Base-by-base conservation (phyloP, 345 rosid genomes). In the Adansonia digitata region DNA sequence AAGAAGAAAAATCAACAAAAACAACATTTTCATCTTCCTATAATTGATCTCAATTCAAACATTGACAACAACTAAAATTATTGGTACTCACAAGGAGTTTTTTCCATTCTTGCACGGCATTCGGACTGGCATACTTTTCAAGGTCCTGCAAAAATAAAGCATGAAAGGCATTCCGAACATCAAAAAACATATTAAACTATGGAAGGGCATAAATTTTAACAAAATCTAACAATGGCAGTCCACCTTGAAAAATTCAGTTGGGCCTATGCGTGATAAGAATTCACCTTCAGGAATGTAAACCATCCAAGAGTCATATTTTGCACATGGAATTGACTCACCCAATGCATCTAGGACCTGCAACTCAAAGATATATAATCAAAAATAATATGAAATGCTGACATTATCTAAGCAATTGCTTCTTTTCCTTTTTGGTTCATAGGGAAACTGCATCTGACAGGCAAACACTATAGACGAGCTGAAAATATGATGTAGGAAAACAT, bases 271-370 rank as follows among this genome's bases (percentile, higher is more conserved):
- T 4, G 98, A 94, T 80, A 92, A 84, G 85, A 94, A 91, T 49
- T 94, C 97, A 7, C 91, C 98, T 84, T 94, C 98, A 29, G 97
- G 98, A 72, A 94, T 74, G 77, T 89, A 92, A 31, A 94, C 98
- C 97, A 84, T 94, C 98, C 97, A 94, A 74, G 98, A 94, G 79
- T 94, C 98, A 78, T 94, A 94, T 2, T 80, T 91, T 34, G 56
- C 85, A 79, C 95, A 94, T 5, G 95, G 92, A 85, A 92, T 74
- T 8, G 97, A 85, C 85, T 94, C 98, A 6, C 92, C 97, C 77
- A 94, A 77, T 31, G 97, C 97, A 85, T 92, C 97, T 53, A 94
- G 74, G 75, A 94, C 97, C 97, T 92, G 86, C 75, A 84, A 65
- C 35, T 39, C 65, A 78, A 68, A 7, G 17, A 27, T 35, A 20